phyloP scores from a whole-genome alignment of 768 basidiomycete species.

The Pulveroboletus ravenelii region DNA sequence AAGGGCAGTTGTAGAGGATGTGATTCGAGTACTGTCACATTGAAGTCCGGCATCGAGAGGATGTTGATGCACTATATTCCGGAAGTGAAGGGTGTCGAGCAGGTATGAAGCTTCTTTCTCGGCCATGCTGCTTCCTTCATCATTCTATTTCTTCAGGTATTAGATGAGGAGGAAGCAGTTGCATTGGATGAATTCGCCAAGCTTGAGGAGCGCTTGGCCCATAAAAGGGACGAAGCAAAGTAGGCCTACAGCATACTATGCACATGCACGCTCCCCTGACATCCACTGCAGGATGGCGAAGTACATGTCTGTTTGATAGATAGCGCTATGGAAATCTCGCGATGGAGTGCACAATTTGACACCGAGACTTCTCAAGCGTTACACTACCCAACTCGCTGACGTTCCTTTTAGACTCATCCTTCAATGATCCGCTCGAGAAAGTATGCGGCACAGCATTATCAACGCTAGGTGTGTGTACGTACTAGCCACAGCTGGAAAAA shows the following conservation, averaged over 20 bases:
- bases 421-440: not conserved
- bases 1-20: conserved; percentile 98
- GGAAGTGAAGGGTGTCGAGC: conserved; percentile 87
- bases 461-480: not conserved
- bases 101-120: conserved; percentile 42
- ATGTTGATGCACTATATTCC: conserved; percentile 99
- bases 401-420: not conserved
- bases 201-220: conserved; percentile 64
- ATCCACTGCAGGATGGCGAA: conserved; percentile 58
- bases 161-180: conserved; percentile 86
- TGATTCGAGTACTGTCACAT: conserved; percentile 86
- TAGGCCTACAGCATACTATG: conserved; percentile 28
- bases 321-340: not conserved
- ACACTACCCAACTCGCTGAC: not conserved
- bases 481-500: not conserved
- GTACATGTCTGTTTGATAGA: conserved; percentile 69
- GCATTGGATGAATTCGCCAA: conserved; percentile 87
- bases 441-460: not conserved
- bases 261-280: conserved; percentile 1
- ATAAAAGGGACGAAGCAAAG: conserved; percentile 44
- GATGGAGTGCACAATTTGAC: not conserved
- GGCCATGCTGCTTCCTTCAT: conserved; percentile 5
- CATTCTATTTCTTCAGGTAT: conserved; percentile 45
- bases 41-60: conserved; percentile 95
- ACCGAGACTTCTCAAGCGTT: not conserved